Evolutionary conservation across 371 early-diverging fungal species (phyloP), one percentile per base, ranked within the genome.

Genomic region (Apophysomyces sp.): DNA sequence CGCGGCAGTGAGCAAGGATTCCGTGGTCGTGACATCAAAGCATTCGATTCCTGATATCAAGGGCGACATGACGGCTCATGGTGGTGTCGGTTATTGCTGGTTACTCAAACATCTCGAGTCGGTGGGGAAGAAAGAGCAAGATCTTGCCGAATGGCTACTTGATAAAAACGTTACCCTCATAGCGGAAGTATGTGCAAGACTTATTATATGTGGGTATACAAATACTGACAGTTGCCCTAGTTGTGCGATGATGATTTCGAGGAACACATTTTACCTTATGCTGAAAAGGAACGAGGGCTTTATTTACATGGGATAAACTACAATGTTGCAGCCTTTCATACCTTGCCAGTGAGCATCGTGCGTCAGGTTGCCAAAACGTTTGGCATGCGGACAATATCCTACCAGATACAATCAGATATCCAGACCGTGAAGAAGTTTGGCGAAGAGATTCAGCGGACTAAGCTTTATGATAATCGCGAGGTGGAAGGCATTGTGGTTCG

Each of bases 231-330:
- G 24, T 29, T 61, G 55, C 24, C 61, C 27, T 49, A 94, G 89
- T 83, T 96, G 1, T 95, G 93, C 36, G 98, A 98, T 71, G 98
- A 98, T 67, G 85, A 81, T 3, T 98, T 98, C 74, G 95, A 98
- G 66, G 95, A 97, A 67, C 98, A 97, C 68, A 81, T 97, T 21
- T 65, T 97, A 44, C 90, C 89, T 54, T 98, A 98, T 63, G 77
- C 89, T 3, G 80, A 71, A 6, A 92, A 92, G 15, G 67, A 72
- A 44, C 76, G 92, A 28, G 98, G 98, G 0, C 82, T 98, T 4
- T 94, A 94, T 66, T 74, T 96, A 15, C 98, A 98, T 68, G 98
- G 98, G 3, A 75, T 97, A 58, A 97, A 96, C 66, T 77, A 86
- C 55, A 97, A 98, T 75, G 76, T 86, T 0, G 63, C 77, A 1